These are phyloP conservation scores for Candolleomyces aberdarensis DNA, from an alignment of 768 basidiomycete species.

Conservation along the genomic window DNA sequence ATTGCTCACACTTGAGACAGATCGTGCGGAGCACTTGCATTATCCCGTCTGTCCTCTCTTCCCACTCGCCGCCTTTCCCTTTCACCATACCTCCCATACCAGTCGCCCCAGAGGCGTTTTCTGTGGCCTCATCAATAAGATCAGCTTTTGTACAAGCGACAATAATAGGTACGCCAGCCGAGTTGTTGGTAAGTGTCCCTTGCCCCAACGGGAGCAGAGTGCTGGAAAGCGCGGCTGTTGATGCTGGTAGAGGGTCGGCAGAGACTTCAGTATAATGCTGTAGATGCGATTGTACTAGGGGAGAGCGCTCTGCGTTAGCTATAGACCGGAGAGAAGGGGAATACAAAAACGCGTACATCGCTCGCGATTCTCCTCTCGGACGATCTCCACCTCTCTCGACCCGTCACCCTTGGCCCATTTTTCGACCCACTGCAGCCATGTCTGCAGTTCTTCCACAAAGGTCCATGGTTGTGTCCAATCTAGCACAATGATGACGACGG, in stretches of 20 bases:
- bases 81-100: slow-evolving; percentile 92
- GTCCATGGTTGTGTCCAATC: slow-evolving; percentile 97
- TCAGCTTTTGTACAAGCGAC: slow-evolving; percentile 94
- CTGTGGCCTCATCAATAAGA: slow-evolving; percentile 79
- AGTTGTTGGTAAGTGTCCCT: slow-evolving; percentile 85
- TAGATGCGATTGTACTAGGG: slow-evolving; percentile 77
- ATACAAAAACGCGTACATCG: slow-evolving; percentile 53
- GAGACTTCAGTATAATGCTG: slow-evolving; percentile 90
- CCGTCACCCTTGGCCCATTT: slow-evolving; percentile 70
- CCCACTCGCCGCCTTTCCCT: slow-evolving; percentile 90
- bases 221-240: slow-evolving; percentile 57
- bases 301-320: slow-evolving; percentile 8
- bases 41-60: slow-evolving; percentile 91
- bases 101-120: slow-evolving; percentile 68
- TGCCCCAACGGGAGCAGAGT: slow-evolving; percentile 80
- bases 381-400: slow-evolving; percentile 68
- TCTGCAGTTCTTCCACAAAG: slow-evolving; percentile 80
- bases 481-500: slow-evolving; percentile 77
- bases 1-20: slow-evolving; percentile 81
- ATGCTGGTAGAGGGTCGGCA: slow-evolving; percentile 57
- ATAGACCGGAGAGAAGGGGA: not conserved
- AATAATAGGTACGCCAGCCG: slow-evolving; percentile 80
- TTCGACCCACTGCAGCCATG: slow-evolving; percentile 87
- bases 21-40: slow-evolving; percentile 95
- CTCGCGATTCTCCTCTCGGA: slow-evolving; percentile 79